Evolutionary conservation across 176 grass and related monocot genomes (phyloP), one percentile per base, ranked within the genome.

Genomic region (Canna indica): DNA sequence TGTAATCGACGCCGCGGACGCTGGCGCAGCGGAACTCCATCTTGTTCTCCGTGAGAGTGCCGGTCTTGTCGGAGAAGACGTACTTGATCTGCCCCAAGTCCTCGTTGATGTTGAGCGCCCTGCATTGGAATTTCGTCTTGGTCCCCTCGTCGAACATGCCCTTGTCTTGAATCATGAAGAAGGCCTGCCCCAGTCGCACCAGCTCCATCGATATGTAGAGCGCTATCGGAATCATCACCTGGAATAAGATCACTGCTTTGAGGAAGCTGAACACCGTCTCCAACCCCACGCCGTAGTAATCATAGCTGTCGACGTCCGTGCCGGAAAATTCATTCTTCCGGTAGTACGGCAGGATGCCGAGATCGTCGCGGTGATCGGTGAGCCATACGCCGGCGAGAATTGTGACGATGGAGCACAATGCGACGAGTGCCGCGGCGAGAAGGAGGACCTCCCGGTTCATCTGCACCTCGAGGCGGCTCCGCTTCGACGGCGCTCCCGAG

Each of bases 41-140:
- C 69, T 76, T 73, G 74, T 99, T 99, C 65, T 99, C 78, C 6
- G 94, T 99, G 61, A 99, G 70, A 31, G 94, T 93, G 36, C 86
- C 94, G 12, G 94, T 99, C 70, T 99, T 99, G 76, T 99, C 94
- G 39, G 94, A 99, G 79, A 99, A 90, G n/a, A 99, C 86, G 73
- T 90, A 99, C 66, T 89, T 90, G 85, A 99, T 82, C 77, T 99
- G 94, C 1, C 94, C 94, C 53, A 99, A 84, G 80, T 99, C 94
- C 86, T 99, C 94, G 74, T 99, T 99, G 65, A 99, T 99, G 74
- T 99, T 99, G 73, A 99, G 84, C 59, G 94, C 89, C 44, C 94
- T 78, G 71, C 94, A 97, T 76, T 97, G 94, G 83, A 97, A 92
- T 53, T 18, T 80, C 25, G 89, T 75, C 59, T 92, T 68, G 67